Conservation (phyloP, 371 early-diverging fungal genomes). For the Lichtheimia hyalospora region DNA sequence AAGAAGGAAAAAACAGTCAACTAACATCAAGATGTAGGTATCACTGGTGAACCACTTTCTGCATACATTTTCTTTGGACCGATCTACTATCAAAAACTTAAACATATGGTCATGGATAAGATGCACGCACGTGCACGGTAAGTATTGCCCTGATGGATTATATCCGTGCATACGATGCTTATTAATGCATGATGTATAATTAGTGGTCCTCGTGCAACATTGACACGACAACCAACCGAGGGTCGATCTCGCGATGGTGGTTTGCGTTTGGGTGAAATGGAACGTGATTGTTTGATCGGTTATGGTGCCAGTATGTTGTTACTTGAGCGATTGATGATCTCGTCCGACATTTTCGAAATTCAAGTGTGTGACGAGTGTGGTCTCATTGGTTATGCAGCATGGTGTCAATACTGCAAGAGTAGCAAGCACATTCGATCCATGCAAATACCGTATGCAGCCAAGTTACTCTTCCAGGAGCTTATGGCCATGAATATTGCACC, state of each 20-base stretch:
- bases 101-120: slow-evolving; percentile 99
- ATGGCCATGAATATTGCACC: slow-evolving; percentile 98
- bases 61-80: slow-evolving; percentile 99
- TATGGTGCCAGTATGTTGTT: slow-evolving; percentile 96
- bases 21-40: slow-evolving; percentile 44
- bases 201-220: slow-evolving; percentile 91
- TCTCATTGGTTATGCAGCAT: slow-evolving; percentile 90
- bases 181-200: not conserved
- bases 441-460: slow-evolving; percentile 98
- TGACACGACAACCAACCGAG: slow-evolving; percentile 99
- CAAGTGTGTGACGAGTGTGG: slow-evolving; percentile 94
- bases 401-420: slow-evolving; percentile 96
- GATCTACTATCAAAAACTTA: slow-evolving; percentile 98
- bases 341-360: slow-evolving; percentile 94
- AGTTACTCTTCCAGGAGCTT: slow-evolving; percentile 95
- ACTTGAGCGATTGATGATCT: slow-evolving; percentile 94
- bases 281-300: slow-evolving; percentile 98
- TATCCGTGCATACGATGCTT: not conserved
- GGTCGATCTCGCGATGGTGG: slow-evolving; percentile 99
- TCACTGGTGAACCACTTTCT: slow-evolving; percentile 90
- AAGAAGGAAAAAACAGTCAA: not conserved
- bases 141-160: not conserved
- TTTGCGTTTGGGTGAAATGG: slow-evolving; percentile 99
- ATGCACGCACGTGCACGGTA: slow-evolving; percentile 97
- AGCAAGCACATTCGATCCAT: slow-evolving; percentile 84